Conservation (phyloP, 2,329 filamentous ascomycete species). For the Sporothrix brunneoviolacea region DNA sequence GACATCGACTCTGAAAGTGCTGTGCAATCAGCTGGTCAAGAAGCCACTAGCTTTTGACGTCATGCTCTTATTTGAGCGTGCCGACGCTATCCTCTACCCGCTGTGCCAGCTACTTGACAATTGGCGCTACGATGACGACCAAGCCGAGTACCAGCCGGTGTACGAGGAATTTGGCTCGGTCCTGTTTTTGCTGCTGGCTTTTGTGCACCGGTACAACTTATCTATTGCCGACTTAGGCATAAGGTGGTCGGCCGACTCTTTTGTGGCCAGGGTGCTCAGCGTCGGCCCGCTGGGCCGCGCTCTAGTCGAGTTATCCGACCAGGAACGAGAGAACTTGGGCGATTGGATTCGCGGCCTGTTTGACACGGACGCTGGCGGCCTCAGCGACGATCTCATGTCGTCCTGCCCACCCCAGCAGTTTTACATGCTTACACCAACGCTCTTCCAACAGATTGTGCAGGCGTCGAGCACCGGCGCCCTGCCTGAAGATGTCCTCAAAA, state of each 20-base stretch:
- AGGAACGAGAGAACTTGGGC: slow-evolving; percentile 59
- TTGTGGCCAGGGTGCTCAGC: slow-evolving; percentile 59
- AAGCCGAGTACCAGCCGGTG: slow-evolving; percentile 75
- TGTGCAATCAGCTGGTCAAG: slow-evolving; percentile 67
- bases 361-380: slow-evolving; percentile 63
- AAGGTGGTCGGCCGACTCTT: slow-evolving; percentile 49
- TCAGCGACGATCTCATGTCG: slow-evolving; percentile 74
- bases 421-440: slow-evolving; percentile 67
- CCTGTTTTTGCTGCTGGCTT: slow-evolving; percentile 64
- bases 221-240: slow-evolving; percentile 58
- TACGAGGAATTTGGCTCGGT: slow-evolving; percentile 82
- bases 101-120: slow-evolving; percentile 69
- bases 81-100: slow-evolving; percentile 62
- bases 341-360: slow-evolving; percentile 76
- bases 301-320: slow-evolving; percentile 53
- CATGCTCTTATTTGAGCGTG: slow-evolving; percentile 66
- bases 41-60: slow-evolving; percentile 68
- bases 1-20: slow-evolving; percentile 69
- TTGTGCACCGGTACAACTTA: slow-evolving; percentile 69
- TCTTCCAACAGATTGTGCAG: slow-evolving; percentile 69
- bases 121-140: slow-evolving; percentile 74
- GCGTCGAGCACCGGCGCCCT: slow-evolving; percentile 61
- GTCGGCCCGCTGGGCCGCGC: slow-evolving; percentile 51
- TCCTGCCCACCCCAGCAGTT: slow-evolving; percentile 78
- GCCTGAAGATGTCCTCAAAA: slow-evolving; percentile 62